Base-by-base conservation (phyloP, 345 rosid species). In the Luvunga scandens region DNA sequence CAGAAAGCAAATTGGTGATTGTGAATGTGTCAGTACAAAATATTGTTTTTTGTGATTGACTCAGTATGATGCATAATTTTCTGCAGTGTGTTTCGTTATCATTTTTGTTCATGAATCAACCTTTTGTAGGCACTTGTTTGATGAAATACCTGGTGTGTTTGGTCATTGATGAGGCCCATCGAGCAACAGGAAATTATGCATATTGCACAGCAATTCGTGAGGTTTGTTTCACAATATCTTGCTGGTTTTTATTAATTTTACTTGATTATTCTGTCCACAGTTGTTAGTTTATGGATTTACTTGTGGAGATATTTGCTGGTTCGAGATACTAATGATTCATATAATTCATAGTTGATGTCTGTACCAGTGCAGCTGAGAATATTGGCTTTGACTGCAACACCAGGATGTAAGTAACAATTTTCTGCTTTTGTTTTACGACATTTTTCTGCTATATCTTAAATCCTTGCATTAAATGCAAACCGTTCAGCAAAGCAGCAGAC, bases 111-210 rank as follows among this genome's bases (percentile, higher is more conserved):
- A 75, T 72, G 36, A 31, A 79, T 24, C 53, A 66, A 33, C 79
- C 70, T 59, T 70, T 69, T 78, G 74, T 83, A 95, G 99, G 98
- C 78, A 86, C 92, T n/a, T 95, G 99, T 87, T 86, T 89, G 82
- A 86, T 85, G 66, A 89, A 84, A 76, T 76, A 71, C 85, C 75
- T 95, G 27, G 99, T 95, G 27, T 95, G 98, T 84, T 86, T 93
- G 88, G 98, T 95, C 79, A 89, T 95, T 78, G 99, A 95, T 63
- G 99, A 95, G 88, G 99, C 98, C 77, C 99, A 95, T 86, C 93
- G 98, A 83, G 98, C 99, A 77, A 38, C 71, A 81, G 99, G 98
- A 77, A 93, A 93, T 84, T 92, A 93, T 86, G 88, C 98, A 66
- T 95, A 90, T 83, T 92, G 94, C 66, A 93, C 90, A 68, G 99